phyloP scores from a whole-genome alignment of 2,329 filamentous ascomycete species.

The Monosporascus sp. region DNA sequence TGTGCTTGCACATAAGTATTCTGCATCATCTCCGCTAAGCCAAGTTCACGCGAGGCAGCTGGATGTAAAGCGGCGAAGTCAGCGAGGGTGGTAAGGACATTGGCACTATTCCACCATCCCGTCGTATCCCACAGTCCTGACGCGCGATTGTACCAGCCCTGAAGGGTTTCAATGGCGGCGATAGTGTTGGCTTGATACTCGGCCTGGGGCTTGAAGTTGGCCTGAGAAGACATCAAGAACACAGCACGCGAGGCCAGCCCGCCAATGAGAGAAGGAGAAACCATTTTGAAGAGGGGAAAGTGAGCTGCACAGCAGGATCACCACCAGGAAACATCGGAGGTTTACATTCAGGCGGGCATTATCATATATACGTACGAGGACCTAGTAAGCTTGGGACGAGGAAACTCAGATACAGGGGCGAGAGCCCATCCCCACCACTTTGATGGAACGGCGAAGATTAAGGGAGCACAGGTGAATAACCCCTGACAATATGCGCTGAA shows the following conservation, averaged over 20 bases:
- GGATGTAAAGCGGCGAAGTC: constrained; percentile 28
- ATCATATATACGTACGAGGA: neutral
- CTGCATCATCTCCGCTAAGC: constrained; percentile 23
- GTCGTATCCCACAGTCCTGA: constrained; percentile 51
- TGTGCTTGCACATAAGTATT: constrained; percentile 26
- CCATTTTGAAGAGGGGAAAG: constrained; percentile 14
- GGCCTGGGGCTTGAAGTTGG: constrained; percentile 12
- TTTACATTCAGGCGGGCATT: neutral
- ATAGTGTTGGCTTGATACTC: constrained; percentile 21
- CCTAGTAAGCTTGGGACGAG: neutral
- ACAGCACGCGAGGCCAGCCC: constrained; percentile 23
- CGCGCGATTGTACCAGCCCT: constrained; percentile 46
- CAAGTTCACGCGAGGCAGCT: constrained; percentile 7
- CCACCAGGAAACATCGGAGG: neutral
- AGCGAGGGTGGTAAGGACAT: constrained; percentile 49
- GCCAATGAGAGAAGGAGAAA: constrained; percentile 22
- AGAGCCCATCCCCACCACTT: neutral
- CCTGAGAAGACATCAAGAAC: constrained; percentile 25
- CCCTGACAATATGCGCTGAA: neutral
- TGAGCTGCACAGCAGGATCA: neutral
- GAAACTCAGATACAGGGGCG: neutral
- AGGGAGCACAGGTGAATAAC: neutral
- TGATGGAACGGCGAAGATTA: neutral
- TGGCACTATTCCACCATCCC: constrained; percentile 60
- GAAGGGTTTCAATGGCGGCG: constrained; percentile 31